Conservation (phyloP, 1,284 basidiomycete genomes). For the Athelia psychrophila region DNA sequence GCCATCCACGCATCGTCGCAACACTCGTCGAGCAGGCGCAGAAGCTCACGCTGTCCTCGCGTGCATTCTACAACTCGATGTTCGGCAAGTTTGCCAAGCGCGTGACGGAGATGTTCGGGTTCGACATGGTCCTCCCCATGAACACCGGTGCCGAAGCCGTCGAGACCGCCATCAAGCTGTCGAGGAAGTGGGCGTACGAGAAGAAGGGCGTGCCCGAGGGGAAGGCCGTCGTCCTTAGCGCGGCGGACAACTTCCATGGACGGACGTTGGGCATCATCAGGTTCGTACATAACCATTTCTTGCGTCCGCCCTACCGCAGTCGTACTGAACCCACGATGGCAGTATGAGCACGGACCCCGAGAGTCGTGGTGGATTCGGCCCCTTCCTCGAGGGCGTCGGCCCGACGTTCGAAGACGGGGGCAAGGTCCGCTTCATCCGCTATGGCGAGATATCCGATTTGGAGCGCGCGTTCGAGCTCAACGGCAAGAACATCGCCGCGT, state of each 20-base stretch:
- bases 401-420: constrained; percentile 64
- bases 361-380: constrained; percentile 85
- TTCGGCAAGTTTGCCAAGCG: constrained; percentile 90
- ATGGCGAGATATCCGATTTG: constrained; percentile 81
- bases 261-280: constrained; percentile 89
- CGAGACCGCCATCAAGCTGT: constrained; percentile 84
- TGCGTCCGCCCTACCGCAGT: constrained; percentile 11
- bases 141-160: constrained; percentile 99
- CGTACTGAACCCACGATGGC: constrained; percentile 3
- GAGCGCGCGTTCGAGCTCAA: constrained; percentile 80
- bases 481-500: constrained; percentile 86
- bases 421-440: constrained; percentile 63
- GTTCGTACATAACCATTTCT: constrained; percentile 34
- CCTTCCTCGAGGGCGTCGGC: constrained; percentile 85
- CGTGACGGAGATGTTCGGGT: constrained; percentile 83
- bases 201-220: constrained; percentile 84
- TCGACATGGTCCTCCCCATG: constrained; percentile 98
- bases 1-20: constrained; percentile 87
- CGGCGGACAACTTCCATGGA: constrained; percentile 94
- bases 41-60: constrained; percentile 90
- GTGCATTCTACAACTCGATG: constrained; percentile 94
- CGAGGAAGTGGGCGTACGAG: constrained; percentile 91
- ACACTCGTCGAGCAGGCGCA: constrained; percentile 86
- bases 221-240: constrained; percentile 87
- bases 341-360: constrained; percentile 98